Evolutionary conservation across 2,329 filamentous ascomycete genomes (phyloP).

Genomic region (Hymenoscyphus infarciens): DNA sequence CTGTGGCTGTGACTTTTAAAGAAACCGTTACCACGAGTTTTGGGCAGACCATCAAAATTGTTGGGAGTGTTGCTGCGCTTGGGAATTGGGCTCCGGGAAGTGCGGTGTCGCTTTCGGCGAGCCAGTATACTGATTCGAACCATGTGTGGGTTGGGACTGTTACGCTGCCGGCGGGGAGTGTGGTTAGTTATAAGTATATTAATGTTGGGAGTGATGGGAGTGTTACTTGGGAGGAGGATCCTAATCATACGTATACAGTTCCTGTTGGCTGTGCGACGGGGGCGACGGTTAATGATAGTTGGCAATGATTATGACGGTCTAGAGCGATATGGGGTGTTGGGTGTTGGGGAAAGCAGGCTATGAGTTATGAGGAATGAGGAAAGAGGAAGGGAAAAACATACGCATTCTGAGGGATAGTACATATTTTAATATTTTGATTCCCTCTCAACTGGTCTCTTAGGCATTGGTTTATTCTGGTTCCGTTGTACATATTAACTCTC

Average conservation of each 20-base stretch:
- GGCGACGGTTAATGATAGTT: slow-evolving; percentile 24
- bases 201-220: slow-evolving; percentile 51
- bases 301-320: slow-evolving; percentile 18
- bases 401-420: not conserved
- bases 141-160: slow-evolving; percentile 60
- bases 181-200: slow-evolving; percentile 67
- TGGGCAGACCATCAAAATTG: slow-evolving; percentile 64
- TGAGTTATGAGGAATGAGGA: no score
- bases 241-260: slow-evolving; percentile 32
- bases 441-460: no score
- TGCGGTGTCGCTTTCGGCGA: slow-evolving; percentile 56
- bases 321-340: not conserved
- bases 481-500: no score
- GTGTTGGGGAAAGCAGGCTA: no score
- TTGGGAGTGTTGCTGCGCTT: slow-evolving; percentile 55
- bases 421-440: not conserved
- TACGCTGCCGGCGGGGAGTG: slow-evolving; percentile 50
- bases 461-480: no score
- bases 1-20: slow-evolving; percentile 56
- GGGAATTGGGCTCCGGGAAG: slow-evolving; percentile 57
- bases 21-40: slow-evolving; percentile 52
- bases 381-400: no score
- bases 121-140: slow-evolving; percentile 54
- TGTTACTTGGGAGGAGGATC: slow-evolving; percentile 62
- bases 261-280: slow-evolving; percentile 27